A percentile compares a stretch with the other conserved stretches of the same genome.
phyloP scores from a whole-genome alignment of 139 green algal species.

The Eudorina sp. region DNA sequence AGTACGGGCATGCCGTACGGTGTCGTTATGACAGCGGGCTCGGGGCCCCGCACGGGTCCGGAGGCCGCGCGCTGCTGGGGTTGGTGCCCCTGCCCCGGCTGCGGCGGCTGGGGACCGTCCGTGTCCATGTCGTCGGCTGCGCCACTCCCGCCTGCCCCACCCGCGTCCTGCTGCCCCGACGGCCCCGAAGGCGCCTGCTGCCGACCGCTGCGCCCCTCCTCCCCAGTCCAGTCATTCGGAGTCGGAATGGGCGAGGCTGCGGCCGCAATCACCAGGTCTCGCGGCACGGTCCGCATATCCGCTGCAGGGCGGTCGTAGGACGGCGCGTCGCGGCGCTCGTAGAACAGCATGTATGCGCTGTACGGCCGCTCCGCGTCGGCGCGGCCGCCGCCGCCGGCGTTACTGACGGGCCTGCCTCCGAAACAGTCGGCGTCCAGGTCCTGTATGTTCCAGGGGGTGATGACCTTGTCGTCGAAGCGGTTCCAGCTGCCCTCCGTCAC shows the following conservation, averaged over 20 bases:
- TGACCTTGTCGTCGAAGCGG: conserved; percentile 89
- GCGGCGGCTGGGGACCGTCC: not conserved
- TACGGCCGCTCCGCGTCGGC: conserved; percentile 78
- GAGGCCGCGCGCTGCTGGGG: no score
- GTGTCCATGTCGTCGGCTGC: conserved; percentile 16
- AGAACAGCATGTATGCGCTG: conserved; percentile 97
- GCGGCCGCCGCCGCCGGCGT: not conserved
- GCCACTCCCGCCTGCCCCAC: no score
- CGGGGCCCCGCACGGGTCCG: not conserved
- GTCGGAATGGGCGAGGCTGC: not conserved
- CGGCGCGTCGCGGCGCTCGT: conserved; percentile 76
- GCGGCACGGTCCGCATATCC: not conserved
- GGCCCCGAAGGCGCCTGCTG: not conserved
- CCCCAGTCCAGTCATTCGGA: not conserved
- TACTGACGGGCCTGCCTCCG: conserved; percentile 70
- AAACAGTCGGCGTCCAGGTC: conserved; percentile 91
- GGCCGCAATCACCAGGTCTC: not conserved
- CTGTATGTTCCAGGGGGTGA: conserved; percentile 81
- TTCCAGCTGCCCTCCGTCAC: conserved; percentile 75
- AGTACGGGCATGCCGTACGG: conserved; percentile 63
- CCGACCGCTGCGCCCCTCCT: not conserved
- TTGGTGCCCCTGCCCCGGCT: no score
- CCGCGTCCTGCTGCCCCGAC: not conserved
- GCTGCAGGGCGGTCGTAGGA: conserved; percentile 11
- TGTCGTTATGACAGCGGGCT: not conserved